These are phyloP conservation scores for Pichia cabralensis DNA, from an alignment of 805 yeast species.

Conservation along the genomic window DNA sequence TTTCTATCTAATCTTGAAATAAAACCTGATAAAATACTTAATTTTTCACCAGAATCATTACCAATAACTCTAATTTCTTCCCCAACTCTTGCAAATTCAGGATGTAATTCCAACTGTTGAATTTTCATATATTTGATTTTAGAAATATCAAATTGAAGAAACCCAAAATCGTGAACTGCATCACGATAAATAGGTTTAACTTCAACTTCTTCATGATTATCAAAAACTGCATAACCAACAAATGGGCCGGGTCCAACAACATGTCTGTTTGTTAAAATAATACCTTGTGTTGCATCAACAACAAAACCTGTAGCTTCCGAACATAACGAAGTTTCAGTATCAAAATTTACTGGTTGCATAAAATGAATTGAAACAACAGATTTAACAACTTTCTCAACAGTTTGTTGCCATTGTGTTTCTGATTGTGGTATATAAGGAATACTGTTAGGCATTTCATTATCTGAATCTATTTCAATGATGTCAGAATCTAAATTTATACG, in stretches of 20 bases:
- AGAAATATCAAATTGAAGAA: conserved; percentile 65
- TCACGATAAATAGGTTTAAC: conserved; percentile 83
- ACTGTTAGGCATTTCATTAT: not conserved
- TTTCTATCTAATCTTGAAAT: conserved; percentile 80
- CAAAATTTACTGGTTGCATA: conserved; percentile 78
- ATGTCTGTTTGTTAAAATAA: conserved; percentile 85
- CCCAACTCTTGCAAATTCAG: conserved; percentile 84
- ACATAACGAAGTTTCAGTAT: conserved; percentile 70
- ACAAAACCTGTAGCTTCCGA: conserved; percentile 95
- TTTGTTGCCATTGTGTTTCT: conserved; percentile 56
- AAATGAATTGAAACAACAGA: conserved; percentile 87
- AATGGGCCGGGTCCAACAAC: conserved; percentile 96
- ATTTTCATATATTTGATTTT: conserved; percentile 66
- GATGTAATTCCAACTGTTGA: conserved; percentile 55
- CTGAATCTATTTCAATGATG: not conserved
- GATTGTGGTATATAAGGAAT: conserved; percentile 10
- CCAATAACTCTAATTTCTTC: conserved; percentile 91
- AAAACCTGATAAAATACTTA: conserved; percentile 82
- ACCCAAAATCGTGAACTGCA: conserved; percentile 93
- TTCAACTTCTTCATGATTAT: conserved; percentile 88
- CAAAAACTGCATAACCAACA: conserved; percentile 83
- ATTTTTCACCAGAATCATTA: conserved; percentile 92
- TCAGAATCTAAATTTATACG: too few species aligned
- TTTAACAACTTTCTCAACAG: conserved; percentile 72
- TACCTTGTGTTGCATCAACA: conserved; percentile 73